Evolutionary conservation across 495 filamentous ascomycete genomes (phyloP).

Genomic region (Daldinia childiae): DNA sequence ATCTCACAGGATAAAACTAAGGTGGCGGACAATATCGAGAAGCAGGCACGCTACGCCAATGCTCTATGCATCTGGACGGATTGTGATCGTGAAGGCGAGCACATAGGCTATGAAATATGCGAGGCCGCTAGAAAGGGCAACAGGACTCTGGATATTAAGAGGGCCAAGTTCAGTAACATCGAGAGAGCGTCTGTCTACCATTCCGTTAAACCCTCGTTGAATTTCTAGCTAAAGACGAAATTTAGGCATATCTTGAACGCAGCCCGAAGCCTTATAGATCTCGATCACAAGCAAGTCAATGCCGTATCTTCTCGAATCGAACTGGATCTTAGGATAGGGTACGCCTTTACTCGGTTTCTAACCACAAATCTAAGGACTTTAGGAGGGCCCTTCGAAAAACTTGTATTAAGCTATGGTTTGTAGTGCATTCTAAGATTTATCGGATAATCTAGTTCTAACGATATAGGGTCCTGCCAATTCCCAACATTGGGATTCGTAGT

Average conservation of each 20-base stretch:
- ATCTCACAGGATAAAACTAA: slow-evolving; percentile 72
- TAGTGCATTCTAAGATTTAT: slow-evolving; percentile 17
- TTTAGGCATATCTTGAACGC: slow-evolving; percentile 82
- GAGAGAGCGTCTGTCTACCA: slow-evolving; percentile 76
- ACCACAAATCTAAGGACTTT: slow-evolving; percentile 77
- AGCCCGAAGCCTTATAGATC: slow-evolving; percentile 74
- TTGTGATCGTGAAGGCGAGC: slow-evolving; percentile 96
- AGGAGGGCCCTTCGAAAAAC: slow-evolving; percentile 66
- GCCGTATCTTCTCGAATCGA: slow-evolving; percentile 92
- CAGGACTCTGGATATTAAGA: slow-evolving; percentile 75
- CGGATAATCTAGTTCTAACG: slow-evolving; percentile 20
- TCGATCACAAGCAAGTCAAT: slow-evolving; percentile 87
- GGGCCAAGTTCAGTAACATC: slow-evolving; percentile 94
- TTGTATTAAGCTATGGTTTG: slow-evolving; percentile 87
- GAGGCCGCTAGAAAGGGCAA: slow-evolving; percentile 81
- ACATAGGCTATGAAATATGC: slow-evolving; percentile 94
- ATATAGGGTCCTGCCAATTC: slow-evolving; percentile 90
- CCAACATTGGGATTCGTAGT: slow-evolving; percentile 97
- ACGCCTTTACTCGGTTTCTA: slow-evolving; percentile 88
- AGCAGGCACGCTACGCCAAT: slow-evolving; percentile 72
- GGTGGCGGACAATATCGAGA: slow-evolving; percentile 85
- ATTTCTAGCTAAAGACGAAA: slow-evolving; percentile 25
- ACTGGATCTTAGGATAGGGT: slow-evolving; percentile 90
- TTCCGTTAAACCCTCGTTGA: not conserved
- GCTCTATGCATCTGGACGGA: slow-evolving; percentile 97